These are phyloP conservation scores for Microbotryum violaceum DNA, from an alignment of 1,284 basidiomycete species.

Conservation along the genomic window DNA sequence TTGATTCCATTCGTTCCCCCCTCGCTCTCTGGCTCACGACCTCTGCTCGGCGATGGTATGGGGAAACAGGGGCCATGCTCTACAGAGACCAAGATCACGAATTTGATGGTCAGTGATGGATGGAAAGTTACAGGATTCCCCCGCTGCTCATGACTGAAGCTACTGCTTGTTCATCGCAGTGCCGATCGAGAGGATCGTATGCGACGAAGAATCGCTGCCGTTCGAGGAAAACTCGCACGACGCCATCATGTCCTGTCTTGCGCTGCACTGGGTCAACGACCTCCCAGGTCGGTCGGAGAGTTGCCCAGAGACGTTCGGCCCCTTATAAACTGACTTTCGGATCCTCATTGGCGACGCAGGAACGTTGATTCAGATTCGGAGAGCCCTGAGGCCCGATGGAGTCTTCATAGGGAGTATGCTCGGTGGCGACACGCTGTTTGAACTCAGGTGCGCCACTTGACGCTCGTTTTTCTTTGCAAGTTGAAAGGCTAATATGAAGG, in stretches of 20 bases:
- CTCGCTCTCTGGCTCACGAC: not conserved
- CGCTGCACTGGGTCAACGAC: conserved; percentile 97
- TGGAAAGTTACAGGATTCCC: too few species aligned
- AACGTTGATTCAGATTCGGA: conserved; percentile 78
- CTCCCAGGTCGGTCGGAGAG: conserved; percentile 61
- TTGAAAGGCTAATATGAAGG: not conserved
- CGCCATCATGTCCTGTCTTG: conserved; percentile 82
- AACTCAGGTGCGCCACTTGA: conserved; percentile 57
- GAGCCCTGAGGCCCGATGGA: conserved; percentile 82
- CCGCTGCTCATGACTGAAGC: too few species aligned
- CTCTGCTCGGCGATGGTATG: conserved; percentile 6
- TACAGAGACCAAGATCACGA: conserved; percentile 63
- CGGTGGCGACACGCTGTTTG: conserved; percentile 94
- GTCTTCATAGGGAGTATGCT: conserved; percentile 90
- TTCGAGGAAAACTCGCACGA: conserved; percentile 73
- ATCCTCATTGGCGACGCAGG: conserved; percentile 46
- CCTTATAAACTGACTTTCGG: not conserved
- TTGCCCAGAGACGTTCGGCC: not conserved
- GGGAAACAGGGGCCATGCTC: conserved; percentile 52
- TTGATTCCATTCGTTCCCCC: not conserved
- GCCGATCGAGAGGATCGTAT: conserved; percentile 59
- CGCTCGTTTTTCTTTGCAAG: not conserved
- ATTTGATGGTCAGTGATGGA: conserved; percentile 57
- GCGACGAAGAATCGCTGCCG: conserved; percentile 65
- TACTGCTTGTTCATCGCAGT: conserved; percentile 47